Conservation (phyloP, 495 filamentous ascomycete species). For the Aspergillus ostianus region DNA sequence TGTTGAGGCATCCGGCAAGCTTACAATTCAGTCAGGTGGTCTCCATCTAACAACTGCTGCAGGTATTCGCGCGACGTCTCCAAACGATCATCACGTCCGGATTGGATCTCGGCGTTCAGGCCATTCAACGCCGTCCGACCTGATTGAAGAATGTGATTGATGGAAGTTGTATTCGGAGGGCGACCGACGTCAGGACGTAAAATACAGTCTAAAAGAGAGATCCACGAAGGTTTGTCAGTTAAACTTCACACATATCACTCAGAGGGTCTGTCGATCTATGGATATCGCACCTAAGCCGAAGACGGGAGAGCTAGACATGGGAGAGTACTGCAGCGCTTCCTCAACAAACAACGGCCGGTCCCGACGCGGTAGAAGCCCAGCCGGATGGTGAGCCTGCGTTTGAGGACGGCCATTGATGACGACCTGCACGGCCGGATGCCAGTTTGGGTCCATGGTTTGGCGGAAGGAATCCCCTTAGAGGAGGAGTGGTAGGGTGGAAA, state of each 20-base stretch:
- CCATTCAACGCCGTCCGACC: constrained; percentile 43
- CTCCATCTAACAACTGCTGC: constrained; percentile 65
- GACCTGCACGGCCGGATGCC: constrained; percentile 44
- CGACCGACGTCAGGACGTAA: constrained; percentile 42
- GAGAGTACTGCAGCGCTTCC: constrained; percentile 88
- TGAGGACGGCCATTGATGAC: constrained; percentile 43
- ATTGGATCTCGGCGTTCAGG: constrained; percentile 39
- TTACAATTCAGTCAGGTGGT: constrained; percentile 72
- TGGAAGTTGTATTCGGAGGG: constrained; percentile 42
- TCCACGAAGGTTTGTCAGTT: constrained; percentile 16
- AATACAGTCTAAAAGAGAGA: constrained; percentile 33
- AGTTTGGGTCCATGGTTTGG: constrained; percentile 41
- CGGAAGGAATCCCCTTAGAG: constrained; percentile 12
- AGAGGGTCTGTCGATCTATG: constrained; percentile 6
- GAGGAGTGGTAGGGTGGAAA: constrained; percentile 19
- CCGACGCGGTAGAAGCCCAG: constrained; percentile 29
- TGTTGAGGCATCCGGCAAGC: constrained; percentile 23
- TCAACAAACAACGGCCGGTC: constrained; percentile 60
- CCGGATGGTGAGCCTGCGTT: constrained; percentile 26
- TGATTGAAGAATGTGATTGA: constrained; percentile 45
- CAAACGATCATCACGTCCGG: constrained; percentile 38
- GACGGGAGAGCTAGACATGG: constrained; percentile 83
- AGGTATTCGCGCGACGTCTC: constrained; percentile 60
- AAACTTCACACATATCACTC: constrained; percentile 19
- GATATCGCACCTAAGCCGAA: constrained; percentile 70